These are phyloP conservation scores for Candida stauntonica DNA, from an alignment of 805 yeast genomes.

Conservation along the genomic window DNA sequence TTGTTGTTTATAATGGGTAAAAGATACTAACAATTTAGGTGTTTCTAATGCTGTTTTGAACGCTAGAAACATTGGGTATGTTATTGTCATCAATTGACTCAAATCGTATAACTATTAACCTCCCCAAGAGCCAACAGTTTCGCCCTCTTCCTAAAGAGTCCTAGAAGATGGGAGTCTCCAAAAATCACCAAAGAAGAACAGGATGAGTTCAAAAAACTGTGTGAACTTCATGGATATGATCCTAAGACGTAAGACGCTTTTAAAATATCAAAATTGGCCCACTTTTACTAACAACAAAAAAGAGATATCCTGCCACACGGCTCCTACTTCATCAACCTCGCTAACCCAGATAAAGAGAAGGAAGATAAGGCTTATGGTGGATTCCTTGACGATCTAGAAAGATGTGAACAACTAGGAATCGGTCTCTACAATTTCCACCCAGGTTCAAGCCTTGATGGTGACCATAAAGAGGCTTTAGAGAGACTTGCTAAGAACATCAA, in stretches of 20 bases:
- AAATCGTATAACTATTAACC: not conserved
- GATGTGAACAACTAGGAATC: slow-evolving; percentile 83
- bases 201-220: slow-evolving; percentile 55
- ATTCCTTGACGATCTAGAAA: slow-evolving; percentile 76
- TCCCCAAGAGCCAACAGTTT: slow-evolving; percentile 78
- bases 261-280: no score
- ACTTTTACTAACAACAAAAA: no score
- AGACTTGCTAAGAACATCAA: slow-evolving; percentile 79
- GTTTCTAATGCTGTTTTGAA: slow-evolving; percentile 64
- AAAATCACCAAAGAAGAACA: slow-evolving; percentile 66
- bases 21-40: slow-evolving; percentile 20
- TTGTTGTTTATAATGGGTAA: not conserved
- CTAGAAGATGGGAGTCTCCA: slow-evolving; percentile 88
- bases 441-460: slow-evolving; percentile 78
- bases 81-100: not conserved
- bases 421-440: slow-evolving; percentile 92
- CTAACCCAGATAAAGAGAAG: slow-evolving; percentile 82
- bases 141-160: slow-evolving; percentile 87
- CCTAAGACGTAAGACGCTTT: slow-evolving; percentile 43
- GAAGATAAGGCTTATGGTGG: slow-evolving; percentile 70
- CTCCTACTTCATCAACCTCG: slow-evolving; percentile 87
- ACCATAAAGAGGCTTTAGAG: slow-evolving; percentile 57
- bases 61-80: slow-evolving; percentile 47
- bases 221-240: slow-evolving; percentile 61
- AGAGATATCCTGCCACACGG: slow-evolving; percentile 88